phyloP scores from a whole-genome alignment of 139 green algal species.

The Tetraselmis chui region DNA sequence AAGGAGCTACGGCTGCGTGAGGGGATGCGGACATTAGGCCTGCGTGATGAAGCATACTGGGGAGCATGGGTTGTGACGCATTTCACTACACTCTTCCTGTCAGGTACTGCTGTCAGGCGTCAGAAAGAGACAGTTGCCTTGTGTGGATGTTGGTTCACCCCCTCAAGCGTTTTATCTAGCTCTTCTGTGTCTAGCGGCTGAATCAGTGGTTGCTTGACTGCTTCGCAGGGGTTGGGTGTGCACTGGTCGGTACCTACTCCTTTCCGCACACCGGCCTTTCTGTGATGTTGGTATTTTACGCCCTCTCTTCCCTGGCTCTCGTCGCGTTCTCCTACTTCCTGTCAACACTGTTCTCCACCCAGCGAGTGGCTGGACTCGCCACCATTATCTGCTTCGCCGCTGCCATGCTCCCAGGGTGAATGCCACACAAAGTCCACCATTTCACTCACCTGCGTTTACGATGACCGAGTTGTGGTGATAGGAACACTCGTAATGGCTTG shows the following conservation, averaged over 20 bases:
- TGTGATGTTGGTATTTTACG: conserved; percentile 61
- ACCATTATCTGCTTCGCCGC: conserved; percentile 56
- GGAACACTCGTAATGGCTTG: too few relatives aligned
- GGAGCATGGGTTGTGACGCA: conserved; percentile 59
- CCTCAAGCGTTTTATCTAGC: not conserved
- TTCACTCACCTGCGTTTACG: too few relatives aligned
- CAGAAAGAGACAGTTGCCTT: too few relatives aligned
- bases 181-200: not conserved
- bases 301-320: conserved; percentile 53
- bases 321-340: conserved; percentile 60
- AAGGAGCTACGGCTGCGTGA: conserved; percentile 75
- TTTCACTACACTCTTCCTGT: conserved; percentile 41
- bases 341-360: conserved; percentile 52
- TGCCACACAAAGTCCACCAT: too few relatives aligned
- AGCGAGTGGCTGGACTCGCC: conserved; percentile 51
- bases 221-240: conserved; percentile 44
- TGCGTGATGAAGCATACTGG: conserved; percentile 64
- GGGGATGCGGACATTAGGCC: conserved; percentile 65
- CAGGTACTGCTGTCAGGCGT: too few relatives aligned
- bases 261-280: conserved; percentile 28
- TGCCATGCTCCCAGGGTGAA: conserved; percentile 63
- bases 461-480: too few relatives aligned
- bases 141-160: too few relatives aligned
- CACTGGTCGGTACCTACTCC: conserved; percentile 40
- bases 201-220: too few relatives aligned